phyloP scores from a whole-genome alignment of 306 rosid species.

The Lathyrus oleraceus region DNA sequence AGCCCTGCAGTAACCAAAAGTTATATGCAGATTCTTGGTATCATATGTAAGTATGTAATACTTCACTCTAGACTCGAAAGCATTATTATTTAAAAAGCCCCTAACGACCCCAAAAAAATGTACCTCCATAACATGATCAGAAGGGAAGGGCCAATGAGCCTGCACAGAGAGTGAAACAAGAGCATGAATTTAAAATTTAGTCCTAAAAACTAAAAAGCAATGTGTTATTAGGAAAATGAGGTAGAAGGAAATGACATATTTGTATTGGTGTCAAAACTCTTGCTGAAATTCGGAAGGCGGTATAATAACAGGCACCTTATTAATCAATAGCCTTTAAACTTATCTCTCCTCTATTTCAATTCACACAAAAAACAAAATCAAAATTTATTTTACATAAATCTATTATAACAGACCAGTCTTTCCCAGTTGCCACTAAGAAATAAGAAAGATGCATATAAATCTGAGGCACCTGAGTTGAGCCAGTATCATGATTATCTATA shows the following conservation, averaged over 20 bases:
- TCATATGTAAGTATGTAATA: constrained; percentile 3
- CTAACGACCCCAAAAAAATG: constrained; percentile 7
- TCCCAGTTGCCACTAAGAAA: neutral
- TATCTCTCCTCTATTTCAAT: constrained; percentile 2
- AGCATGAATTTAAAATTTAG: constrained; percentile 4
- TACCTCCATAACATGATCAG: constrained; percentile 87
- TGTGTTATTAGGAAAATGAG: neutral
- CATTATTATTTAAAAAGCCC: constrained; percentile 21
- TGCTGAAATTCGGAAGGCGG: neutral
- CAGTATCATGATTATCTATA: constrained; percentile 88
- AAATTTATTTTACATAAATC: constrained; percentile 9
- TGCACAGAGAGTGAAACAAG: constrained; percentile 46
- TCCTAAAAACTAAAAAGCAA: neutral
- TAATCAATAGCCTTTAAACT: constrained; percentile 6
- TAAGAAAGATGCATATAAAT: constrained; percentile 4
- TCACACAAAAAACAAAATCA: constrained; percentile 2
- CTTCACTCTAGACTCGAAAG: constrained; percentile 6
- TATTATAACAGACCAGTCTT: neutral
- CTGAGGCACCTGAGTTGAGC: constrained; percentile 78
- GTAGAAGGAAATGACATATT: constrained; percentile 14
- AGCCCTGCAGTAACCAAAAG: constrained; percentile 58
- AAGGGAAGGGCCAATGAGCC: constrained; percentile 96
- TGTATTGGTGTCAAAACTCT: constrained; percentile 21
- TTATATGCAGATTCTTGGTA: constrained; percentile 1
- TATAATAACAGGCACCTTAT: neutral